A percentile compares a stretch with the other conserved stretches of the same genome.
These are phyloP conservation scores for Fusarium musae DNA, from an alignment of 2,329 filamentous ascomycete genomes.

Conservation along the genomic window DNA sequence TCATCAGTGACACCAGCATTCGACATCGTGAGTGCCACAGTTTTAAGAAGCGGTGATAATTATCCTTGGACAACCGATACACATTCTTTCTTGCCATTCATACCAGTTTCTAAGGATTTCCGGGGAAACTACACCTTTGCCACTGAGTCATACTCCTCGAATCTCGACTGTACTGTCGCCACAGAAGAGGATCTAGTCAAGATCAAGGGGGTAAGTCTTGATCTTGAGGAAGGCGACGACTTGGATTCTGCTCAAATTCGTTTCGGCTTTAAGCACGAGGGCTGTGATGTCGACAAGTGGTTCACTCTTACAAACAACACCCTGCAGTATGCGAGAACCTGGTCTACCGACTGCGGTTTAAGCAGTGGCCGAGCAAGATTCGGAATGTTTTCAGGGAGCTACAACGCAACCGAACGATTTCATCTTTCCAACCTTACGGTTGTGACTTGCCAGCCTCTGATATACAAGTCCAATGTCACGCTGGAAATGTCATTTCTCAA, in stretches of 20 bases:
- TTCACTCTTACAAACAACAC: neutral
- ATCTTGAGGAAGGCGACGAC: neutral
- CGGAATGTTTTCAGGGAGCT: neutral
- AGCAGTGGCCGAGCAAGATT: neutral
- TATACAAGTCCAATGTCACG: neutral
- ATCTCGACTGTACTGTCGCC: neutral
- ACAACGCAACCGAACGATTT: neutral
- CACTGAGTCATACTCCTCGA: neutral
- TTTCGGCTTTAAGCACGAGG: neutral
- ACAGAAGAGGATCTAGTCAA: neutral
- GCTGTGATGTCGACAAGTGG: neutral
- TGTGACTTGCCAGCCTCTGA: neutral
- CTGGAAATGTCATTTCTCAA: neutral
- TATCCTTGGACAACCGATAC: neutral
- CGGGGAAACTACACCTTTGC: neutral
- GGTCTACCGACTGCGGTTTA: neutral
- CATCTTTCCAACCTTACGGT: neutral
- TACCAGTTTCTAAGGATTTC: rapidly evolving
- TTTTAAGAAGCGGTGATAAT: neutral
- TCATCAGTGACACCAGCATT: neutral
- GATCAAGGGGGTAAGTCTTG: neutral
- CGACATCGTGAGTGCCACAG: neutral
- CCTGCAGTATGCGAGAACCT: neutral
- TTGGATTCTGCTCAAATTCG: neutral
- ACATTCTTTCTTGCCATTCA: neutral